Evolutionary conservation across 352 stramenopile genomes (phyloP), one percentile per base, ranked within the genome.

Genomic region (Pilasporangium apinafurcum): DNA sequence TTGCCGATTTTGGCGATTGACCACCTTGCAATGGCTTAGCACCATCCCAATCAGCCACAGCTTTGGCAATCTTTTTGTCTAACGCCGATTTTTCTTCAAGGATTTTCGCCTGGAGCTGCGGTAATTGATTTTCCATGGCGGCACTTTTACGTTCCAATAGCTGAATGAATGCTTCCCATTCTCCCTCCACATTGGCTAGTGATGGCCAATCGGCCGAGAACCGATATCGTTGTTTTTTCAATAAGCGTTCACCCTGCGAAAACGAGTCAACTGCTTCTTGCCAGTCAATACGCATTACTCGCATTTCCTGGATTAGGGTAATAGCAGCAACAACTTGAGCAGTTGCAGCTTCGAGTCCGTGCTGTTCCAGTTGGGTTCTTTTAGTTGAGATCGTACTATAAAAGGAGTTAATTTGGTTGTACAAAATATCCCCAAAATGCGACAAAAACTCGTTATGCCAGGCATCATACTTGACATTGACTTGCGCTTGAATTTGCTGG

Each of bases 401-500:
- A 68, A 88, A 95, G 37, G 81, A 66, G 39, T 86, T 84, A 39
- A 99, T 98, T 50, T 94, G 83, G 43, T 97, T 81, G 37, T 74
- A 82, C 14, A 99, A 63, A 25, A 99, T 80, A 29, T 89, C 65
- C 7, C 87, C 93, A 59, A 99, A 99, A 36, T 95, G 88, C 8
- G 83, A 75, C 28, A 99, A 83, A 35, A 99, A 87, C 50, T 99
- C 95, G 45, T 98, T 98, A 56, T 99, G 96, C 95, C 96, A 99
- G 3, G 95, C 96, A 61, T 99, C 97, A 68, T 99, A 99, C 62
- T 99, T 99, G 29, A 98, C 76, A 52, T 98, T 98, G 34, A 95
- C 83, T 56, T 95, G 77, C 3, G 87, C 81, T 56, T 96, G 87
- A 10, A 96, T 83, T 66, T 96, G 82, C 56, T 96, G 79, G 44